A percentile compares a stretch with the other conserved stretches of the same genome.
Conservation (phyloP, 345 rosid species). For the Conringia planisiliqua region DNA sequence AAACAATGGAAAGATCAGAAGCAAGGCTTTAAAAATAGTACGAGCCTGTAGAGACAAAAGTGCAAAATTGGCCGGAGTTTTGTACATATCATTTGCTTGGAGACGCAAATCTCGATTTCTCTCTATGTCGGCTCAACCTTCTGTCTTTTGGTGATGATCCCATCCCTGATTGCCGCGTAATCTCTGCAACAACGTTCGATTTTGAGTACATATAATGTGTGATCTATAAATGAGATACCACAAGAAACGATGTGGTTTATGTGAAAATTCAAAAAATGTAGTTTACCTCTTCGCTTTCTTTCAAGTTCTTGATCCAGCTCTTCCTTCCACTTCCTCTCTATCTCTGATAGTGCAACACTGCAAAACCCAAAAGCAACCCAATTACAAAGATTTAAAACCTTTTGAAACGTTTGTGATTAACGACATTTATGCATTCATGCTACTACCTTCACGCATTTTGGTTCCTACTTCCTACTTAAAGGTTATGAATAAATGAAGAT, state of each 20-base stretch:
- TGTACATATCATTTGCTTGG: slow-evolving; percentile 54
- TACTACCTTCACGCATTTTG: not conserved
- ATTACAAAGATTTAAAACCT: not conserved
- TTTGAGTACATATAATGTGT: not conserved
- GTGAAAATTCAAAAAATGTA: not conserved
- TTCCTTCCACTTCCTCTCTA: slow-evolving; percentile 85
- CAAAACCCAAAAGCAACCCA: slow-evolving; percentile 14
- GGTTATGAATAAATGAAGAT: not conserved
- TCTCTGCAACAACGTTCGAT: slow-evolving; percentile 51
- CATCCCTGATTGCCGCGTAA: slow-evolving; percentile 63
- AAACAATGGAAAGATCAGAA: slow-evolving; percentile 1
- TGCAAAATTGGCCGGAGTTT: slow-evolving; percentile 4
- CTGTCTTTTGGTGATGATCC: slow-evolving; percentile 81
- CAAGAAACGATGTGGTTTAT: not conserved
- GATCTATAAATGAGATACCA: not conserved
- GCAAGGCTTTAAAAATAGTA: not conserved
- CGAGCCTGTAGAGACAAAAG: not conserved
- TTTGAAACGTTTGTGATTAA: too few relatives aligned
- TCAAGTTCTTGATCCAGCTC: slow-evolving; percentile 93
- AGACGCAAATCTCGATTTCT: slow-evolving; percentile 85
- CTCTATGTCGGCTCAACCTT: slow-evolving; percentile 58
- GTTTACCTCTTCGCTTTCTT: slow-evolving; percentile 70
- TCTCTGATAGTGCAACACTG: slow-evolving; percentile 55
- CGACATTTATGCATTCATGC: too few relatives aligned
- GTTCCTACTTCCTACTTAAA: not conserved